Conservation (phyloP, 768 basidiomycete genomes). For the Boletus sensibilis region DNA sequence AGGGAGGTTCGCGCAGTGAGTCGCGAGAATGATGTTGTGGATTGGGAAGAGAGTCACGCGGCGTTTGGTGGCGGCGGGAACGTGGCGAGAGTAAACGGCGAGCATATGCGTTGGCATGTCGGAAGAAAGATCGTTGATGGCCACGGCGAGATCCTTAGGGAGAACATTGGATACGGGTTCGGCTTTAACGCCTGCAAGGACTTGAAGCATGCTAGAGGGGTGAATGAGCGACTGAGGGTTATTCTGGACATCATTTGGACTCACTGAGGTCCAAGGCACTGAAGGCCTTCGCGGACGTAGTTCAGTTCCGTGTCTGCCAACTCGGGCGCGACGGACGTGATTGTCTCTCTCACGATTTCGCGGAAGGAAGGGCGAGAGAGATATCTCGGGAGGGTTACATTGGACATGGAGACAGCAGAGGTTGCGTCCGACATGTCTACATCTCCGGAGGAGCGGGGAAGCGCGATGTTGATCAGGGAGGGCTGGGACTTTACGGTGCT, state of each 20-base stretch:
- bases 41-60: slow-evolving; percentile 37
- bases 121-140: slow-evolving; percentile 30
- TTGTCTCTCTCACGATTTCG: slow-evolving; percentile 10
- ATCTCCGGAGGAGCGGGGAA: slow-evolving; percentile 23
- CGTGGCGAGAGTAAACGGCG: slow-evolving; percentile 28
- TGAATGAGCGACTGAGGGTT: slow-evolving; percentile 5
- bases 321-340: slow-evolving; percentile 28
- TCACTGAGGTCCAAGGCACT: slow-evolving; percentile 30
- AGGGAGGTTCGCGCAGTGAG: slow-evolving; percentile 32
- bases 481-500: slow-evolving; percentile 13
- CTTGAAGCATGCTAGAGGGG: slow-evolving; percentile 28
- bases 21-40: slow-evolving; percentile 37
- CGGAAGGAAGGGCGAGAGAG: slow-evolving; percentile 22
- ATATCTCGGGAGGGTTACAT: slow-evolving; percentile 23
- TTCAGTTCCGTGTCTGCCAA: slow-evolving; percentile 20
- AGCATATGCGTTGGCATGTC: slow-evolving; percentile 35
- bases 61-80: slow-evolving; percentile 25
- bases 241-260: background rate
- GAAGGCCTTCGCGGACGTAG: slow-evolving; percentile 30
- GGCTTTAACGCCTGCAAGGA: slow-evolving; percentile 30
- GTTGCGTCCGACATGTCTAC: slow-evolving; percentile 1
- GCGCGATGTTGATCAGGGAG: slow-evolving; percentile 28
- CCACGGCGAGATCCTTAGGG: slow-evolving; percentile 27
- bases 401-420: slow-evolving; percentile 6
- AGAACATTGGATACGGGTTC: slow-evolving; percentile 21